A percentile compares a stretch with the other conserved stretches of the same genome.
phyloP scores from a whole-genome alignment of 192 early-diverging fungal species.

The Allomyces macrogynus region DNA sequence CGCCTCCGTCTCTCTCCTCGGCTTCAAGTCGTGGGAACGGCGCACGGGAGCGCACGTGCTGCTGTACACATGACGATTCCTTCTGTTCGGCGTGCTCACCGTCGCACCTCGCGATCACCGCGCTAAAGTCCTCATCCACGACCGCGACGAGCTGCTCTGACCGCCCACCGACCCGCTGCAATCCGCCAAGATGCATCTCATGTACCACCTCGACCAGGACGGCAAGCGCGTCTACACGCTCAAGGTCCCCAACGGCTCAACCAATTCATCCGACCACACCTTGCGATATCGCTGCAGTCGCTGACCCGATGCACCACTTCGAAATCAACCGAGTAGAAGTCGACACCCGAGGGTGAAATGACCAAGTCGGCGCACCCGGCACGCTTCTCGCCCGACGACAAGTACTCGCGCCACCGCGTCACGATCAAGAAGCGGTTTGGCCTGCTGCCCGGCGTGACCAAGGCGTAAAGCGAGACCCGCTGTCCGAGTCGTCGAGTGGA shows the following conservation, averaged over 20 bases:
- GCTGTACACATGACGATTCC: too few species aligned
- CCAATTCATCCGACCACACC: background rate
- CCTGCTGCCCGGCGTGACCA: slow-evolving; percentile 28
- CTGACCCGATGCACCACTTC: background rate
- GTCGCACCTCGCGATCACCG: too few species aligned
- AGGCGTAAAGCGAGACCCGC: background rate
- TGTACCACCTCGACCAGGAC: slow-evolving; percentile 54
- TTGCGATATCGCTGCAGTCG: background rate
- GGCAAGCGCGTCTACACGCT: slow-evolving; percentile 92
- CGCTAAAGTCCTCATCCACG: too few species aligned
- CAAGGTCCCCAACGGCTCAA: slow-evolving; percentile 32
- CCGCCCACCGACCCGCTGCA: too few species aligned
- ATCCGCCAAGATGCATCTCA: slow-evolving; percentile 59
- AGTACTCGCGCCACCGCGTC: slow-evolving; percentile 92
- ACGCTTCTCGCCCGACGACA: slow-evolving; percentile 98
- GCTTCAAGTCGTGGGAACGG: too few species aligned
- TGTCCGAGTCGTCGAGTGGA: too few species aligned
- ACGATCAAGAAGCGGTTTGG: slow-evolving; percentile 90
- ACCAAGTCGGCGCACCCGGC: slow-evolving; percentile 98
- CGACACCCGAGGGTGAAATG: slow-evolving; percentile 45
- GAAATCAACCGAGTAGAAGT: slow-evolving; percentile 38
- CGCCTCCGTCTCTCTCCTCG: too few species aligned
- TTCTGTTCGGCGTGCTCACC: too few species aligned
- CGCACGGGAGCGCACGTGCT: too few species aligned
- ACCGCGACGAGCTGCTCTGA: too few species aligned